Base-by-base conservation (phyloP, 139 green algal genomes). In the Chlamydomonas incerta region DNA sequence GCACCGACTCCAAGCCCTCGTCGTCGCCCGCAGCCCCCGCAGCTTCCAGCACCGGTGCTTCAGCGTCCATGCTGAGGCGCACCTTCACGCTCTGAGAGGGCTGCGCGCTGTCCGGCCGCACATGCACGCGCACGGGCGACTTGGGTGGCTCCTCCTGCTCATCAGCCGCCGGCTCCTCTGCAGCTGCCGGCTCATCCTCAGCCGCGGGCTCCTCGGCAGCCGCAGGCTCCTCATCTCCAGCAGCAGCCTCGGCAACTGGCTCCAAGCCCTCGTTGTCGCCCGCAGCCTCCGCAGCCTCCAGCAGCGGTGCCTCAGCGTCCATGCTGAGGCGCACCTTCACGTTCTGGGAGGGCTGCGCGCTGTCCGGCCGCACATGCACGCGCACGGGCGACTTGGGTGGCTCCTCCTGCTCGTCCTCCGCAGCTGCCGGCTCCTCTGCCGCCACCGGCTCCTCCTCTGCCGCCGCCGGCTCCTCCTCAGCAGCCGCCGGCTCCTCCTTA, bases 51-150 rank as follows among this genome's bases (percentile, higher is more conserved):
- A 24, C 63, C n/a, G 11, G 18, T 21, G 63, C 14, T 9, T 70
- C 63, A 29, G n/a, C n/a, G 29, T 85, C 79, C 65, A 50, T 74
- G 77, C 77, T 83, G 5, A 83, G n/a, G 17, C 77, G 77, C n/a
- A 83, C 24, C 4, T 35, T 26, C 6, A 83, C n/a, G 37, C 41
- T 67, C 33, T 83, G 37, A 13, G 23, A 50, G 41, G 41, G 14
- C 74, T 60, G 33, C 23, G 57, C 62, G 58, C 75, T 73, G 60
- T 72, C 37, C 17, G 75, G 75, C 10, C 60, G 60, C 28, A 72
- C 3, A 60, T 83, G 75, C 60, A 83, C 37, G 3, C 75, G 75
- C n/a, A 83, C 75, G 24, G 75, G 75, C 37, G 75, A 83, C 60
- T 46, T 72, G 24, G 60, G 60, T 6, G 23, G 17, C 23, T 70